phyloP scores from a whole-genome alignment of 176 grass and related monocot species.

The Metroxylon sagu region DNA sequence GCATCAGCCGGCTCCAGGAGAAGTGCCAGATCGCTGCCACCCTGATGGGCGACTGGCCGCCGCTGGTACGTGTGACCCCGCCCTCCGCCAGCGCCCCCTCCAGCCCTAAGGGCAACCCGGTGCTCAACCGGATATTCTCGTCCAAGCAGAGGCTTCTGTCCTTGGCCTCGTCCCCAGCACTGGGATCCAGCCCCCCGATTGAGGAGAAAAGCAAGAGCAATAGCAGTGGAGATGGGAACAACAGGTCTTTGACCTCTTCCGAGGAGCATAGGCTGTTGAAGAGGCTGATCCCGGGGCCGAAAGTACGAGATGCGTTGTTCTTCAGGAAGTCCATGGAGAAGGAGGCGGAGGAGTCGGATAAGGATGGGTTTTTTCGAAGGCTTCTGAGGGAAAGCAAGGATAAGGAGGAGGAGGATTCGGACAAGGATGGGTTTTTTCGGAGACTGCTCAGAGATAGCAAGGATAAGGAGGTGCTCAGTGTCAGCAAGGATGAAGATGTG shows the following conservation, averaged over 20 bases:
- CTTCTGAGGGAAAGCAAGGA: conserved; percentile 65
- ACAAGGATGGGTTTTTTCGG: conserved; percentile 53
- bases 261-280: conserved; percentile 90
- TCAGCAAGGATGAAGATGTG: conserved; percentile 64
- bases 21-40: conserved; percentile 83
- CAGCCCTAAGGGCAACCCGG: conserved; percentile 63
- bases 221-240: conserved; percentile 30
- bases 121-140: conserved; percentile 79
- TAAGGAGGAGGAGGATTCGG: conserved; percentile 34
- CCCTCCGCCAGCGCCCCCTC: conserved; percentile 29
- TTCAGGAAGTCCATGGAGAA: conserved; percentile 76
- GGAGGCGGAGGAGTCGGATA: conserved; percentile 64
- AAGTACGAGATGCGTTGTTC: conserved; percentile 73
- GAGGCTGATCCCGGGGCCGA: conserved; percentile 77
- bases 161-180: conserved; percentile 50
- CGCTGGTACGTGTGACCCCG: conserved; percentile 32
- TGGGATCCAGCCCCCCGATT: conserved; percentile 30
- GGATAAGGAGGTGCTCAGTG: conserved; percentile 21
- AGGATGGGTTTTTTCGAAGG: conserved; percentile 53
- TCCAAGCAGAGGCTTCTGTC: conserved; percentile 83
- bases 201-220: conserved; percentile 17
- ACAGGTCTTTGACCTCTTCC: conserved; percentile 27
- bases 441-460: conserved; percentile 57
- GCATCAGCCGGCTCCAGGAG: conserved; percentile 71
- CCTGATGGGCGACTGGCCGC: conserved; percentile 63